These are phyloP conservation scores for Paragyromitra xinjiangensis DNA, from an alignment of 495 filamentous ascomycete species.

Conservation along the genomic window DNA sequence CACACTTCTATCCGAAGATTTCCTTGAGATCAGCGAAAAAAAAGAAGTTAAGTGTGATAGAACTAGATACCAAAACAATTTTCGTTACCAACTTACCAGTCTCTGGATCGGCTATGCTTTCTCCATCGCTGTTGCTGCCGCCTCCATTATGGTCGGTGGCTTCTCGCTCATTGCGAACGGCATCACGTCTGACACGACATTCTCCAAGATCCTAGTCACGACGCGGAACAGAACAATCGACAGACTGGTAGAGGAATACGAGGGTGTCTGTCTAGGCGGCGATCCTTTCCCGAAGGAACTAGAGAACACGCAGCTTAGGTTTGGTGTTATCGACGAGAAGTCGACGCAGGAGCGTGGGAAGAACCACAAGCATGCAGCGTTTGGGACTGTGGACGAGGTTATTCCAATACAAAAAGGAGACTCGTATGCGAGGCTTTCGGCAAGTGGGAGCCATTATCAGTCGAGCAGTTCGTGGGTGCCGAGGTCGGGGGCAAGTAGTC, in stretches of 20 bases:
- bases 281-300: conserved; percentile 60
- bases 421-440: conserved; percentile 40
- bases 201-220: conserved; percentile 61
- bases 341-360: conserved; percentile 26
- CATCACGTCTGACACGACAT: conserved; percentile 59
- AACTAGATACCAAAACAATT: conserved; percentile 56
- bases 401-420: conserved; percentile 44
- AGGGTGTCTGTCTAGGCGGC: conserved; percentile 60
- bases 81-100: conserved; percentile 53
- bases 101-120: conserved; percentile 61
- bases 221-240: conserved; percentile 60
- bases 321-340: conserved; percentile 57
- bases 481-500: conserved; percentile 13
- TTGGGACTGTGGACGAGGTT: conserved; percentile 39
- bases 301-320: conserved; percentile 57
- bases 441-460: conserved; percentile 42
- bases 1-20: conserved; percentile 58
- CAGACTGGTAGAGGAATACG: conserved; percentile 51
- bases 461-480: conserved; percentile 56
- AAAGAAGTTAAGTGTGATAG: conserved; percentile 48
- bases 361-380: conserved; percentile 50
- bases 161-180: conserved; percentile 58
- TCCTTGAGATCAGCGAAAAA: conserved; percentile 56
- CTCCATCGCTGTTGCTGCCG: conserved; percentile 54
- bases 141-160: conserved; percentile 57